Evolutionary conservation across 352 stramenopile species (phyloP), one percentile per base, ranked within the genome.

Genomic region (Aphanomyces euteiches): DNA sequence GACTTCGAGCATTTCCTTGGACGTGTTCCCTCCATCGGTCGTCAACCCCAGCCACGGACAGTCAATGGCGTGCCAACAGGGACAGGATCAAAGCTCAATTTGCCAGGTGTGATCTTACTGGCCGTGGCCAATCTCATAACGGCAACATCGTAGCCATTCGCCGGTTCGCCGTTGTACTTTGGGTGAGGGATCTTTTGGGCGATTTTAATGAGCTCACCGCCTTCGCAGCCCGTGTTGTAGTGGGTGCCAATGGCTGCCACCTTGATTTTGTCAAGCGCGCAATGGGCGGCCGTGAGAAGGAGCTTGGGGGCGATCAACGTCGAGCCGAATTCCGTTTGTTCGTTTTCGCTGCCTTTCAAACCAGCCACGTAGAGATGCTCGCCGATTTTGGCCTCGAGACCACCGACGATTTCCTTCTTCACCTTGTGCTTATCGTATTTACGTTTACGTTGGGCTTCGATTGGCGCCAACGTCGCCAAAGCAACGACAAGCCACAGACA

Each of bases 221-320:
- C 78, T 4, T 68, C 45, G 15, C 73, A 65, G 8, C 79, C 78
- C 34, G 69, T 82, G 3, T 79, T 45, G 75, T 82, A 85, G 71
- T 86, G 78, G n/a, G 81, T 79, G n/a, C 81, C 81, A 13, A 86
- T 72, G 0, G 81, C 79, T 2, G 82, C 79, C 75, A 83, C 82
- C 36, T 69, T 71, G 21, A 73, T 78, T 15, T n/a, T 28, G 56
- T 54, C 58, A n/a, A n/a, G n/a, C 45, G 77, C 76, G 72, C 80
- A 91, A 69, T 91, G 82, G 0, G 82, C 80, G 1, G 82, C 84
- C 15, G 80, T 90, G 47, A 91, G 75, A n/a, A 91, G 76, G 53
- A 86, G 79, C 43, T 73, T 85, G 19, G 82, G 77, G 12, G 81
- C 81, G 69, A 91, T 88, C 60, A 91, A 81, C 37, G 79, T 85